These are phyloP conservation scores for Lactifluus subvellereus DNA, from an alignment of 768 basidiomycete species.

Conservation along the genomic window DNA sequence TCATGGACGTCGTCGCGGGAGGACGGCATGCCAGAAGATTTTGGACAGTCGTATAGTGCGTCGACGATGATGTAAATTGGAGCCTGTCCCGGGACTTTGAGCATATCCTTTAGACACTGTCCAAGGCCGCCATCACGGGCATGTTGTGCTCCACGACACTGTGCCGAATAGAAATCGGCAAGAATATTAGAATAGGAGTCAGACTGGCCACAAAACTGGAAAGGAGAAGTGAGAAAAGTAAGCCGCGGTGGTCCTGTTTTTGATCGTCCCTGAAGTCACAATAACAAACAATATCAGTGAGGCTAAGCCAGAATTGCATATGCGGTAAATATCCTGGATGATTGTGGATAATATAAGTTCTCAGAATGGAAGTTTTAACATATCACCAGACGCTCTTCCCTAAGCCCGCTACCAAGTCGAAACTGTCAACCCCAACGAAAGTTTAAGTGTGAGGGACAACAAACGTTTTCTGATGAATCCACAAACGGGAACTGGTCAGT, in stretches of 20 bases:
- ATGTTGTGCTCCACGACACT: no score
- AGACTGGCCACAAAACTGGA: no score
- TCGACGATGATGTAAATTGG: no score
- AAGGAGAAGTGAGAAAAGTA: no score
- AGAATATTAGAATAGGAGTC: no score
- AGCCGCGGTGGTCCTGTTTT: background rate
- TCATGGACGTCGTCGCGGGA: no score
- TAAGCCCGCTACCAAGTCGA: background rate
- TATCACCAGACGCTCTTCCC: background rate
- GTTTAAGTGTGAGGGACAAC: background rate
- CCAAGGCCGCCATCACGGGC: no score
- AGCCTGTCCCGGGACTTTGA: no score
- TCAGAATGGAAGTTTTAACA: background rate
- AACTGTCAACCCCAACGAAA: background rate
- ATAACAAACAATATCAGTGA: background rate
- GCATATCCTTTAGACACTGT: no score
- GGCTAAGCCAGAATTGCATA: background rate
- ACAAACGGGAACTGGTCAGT: background rate
- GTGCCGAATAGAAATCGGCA: no score
- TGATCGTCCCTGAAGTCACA: background rate
- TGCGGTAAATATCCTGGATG: background rate
- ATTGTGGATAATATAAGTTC: background rate
- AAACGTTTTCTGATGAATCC: background rate
- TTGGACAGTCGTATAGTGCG: no score
- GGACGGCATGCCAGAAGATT: no score